Base-by-base conservation (phyloP, 106 monocot genomes). In the Xerophyta viscosa region DNA sequence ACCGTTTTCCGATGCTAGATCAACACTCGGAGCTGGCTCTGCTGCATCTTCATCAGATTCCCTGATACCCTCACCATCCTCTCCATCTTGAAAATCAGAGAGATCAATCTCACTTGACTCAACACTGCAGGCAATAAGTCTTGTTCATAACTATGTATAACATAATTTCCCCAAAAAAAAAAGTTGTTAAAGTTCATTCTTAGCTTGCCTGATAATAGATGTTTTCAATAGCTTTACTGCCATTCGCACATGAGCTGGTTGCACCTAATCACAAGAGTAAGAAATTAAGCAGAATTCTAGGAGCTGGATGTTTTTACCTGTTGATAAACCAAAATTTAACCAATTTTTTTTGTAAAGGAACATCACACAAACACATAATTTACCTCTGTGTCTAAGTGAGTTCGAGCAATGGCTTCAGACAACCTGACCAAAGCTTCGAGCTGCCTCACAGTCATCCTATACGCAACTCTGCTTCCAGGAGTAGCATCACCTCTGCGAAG, bases 81-180 rank as follows among this genome's bases (percentile, higher is more conserved):
- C 83, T 41, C 67, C 63, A 46, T 83, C 89, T 90, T 90, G 98
- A 36, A 98, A 98, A 59, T 98, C 90, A 67, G 96, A 86, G 9
- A 98, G 73, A 66, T 98, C 89, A 66, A 98, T 81, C 62, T 82
- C 98, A 72, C 86, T 98, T 46, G 98, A 98, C 75, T 98, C 89
- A 41, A 98, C 90, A 69, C 98, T 98, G 72, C 53, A 84, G 13
- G 30, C 25, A n/a, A 36, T n/a, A 56, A 55, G 51, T 5, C 3
- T 50, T 27, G 11, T 21, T 44, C 48, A 49, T 37, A 1, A 39
- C 2, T 20, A 18, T 62, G 19, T 24, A 26, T n/a, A 20, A 0
- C 8, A 2, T 19, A 56, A n/a, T 13, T 48, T 43, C 11, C 1
- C 7, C 8, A 25, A 27, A 27, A 41, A 41, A 48, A 30, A 15